phyloP scores from a whole-genome alignment of 2,329 filamentous ascomycete species.

The Colletotrichum endophyticum region DNA sequence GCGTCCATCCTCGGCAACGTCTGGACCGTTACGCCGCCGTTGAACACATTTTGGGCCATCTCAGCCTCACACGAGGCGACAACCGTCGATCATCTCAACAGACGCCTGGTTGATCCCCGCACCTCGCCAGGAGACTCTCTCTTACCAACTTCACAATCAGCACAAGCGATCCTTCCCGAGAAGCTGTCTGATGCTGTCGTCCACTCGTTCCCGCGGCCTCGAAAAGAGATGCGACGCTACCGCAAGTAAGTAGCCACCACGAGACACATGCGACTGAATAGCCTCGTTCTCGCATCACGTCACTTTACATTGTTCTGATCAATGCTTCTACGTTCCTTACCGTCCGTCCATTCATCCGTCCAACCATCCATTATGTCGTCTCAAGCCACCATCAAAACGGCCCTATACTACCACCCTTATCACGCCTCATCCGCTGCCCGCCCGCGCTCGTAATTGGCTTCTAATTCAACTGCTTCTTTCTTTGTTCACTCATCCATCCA shows the following conservation, averaged over 20 bases:
- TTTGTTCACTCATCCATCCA: neutral
- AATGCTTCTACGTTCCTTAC: neutral
- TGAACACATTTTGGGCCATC: constrained; percentile 7
- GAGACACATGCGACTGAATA: neutral
- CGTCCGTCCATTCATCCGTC: neutral
- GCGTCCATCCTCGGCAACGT: neutral
- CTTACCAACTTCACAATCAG: neutral
- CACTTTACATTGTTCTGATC: neutral
- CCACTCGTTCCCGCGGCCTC: constrained; percentile 2
- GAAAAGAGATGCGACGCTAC: neutral
- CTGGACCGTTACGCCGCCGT: neutral
- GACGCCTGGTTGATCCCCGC: constrained; percentile 13
- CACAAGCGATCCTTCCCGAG: neutral
- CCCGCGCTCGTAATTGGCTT: neutral
- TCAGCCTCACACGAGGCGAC: constrained; percentile 16
- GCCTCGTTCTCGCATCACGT: constrained; percentile 4
- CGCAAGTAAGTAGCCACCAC: neutral
- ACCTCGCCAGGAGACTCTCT: constrained; percentile 3
- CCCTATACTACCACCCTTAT: neutral
- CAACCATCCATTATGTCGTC: neutral
- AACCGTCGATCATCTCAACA: constrained; percentile 15
- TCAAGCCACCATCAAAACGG: neutral
- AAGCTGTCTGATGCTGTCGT: neutral
- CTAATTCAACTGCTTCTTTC: neutral
- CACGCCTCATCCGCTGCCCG: neutral